Base-by-base conservation (phyloP, 306 rosid species). In the Rubus parviflorus region DNA sequence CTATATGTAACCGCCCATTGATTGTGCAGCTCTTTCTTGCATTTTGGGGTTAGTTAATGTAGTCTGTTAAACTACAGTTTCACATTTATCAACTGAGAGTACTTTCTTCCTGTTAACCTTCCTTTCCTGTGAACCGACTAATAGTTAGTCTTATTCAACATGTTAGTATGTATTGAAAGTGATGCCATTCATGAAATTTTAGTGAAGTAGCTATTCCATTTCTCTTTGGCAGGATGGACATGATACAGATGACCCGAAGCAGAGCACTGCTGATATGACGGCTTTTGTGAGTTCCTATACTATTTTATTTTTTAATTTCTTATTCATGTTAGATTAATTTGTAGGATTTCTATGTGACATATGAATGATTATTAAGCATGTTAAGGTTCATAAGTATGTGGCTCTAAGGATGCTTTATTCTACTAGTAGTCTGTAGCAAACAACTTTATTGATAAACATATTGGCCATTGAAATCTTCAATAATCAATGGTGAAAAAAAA, bases 191-290 rank as follows among this genome's bases (percentile, higher is more conserved):
- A 47, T 81, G 23, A 61, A 19, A 17, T 25, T 8, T 16, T 68
- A 15, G 17, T 56, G 46, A 37, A 73, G 57, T 40, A 37, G 76
- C 81, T 80, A 53, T 53, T 62, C 23, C 16, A 71, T 67, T 56
- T 45, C 35, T 19, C 40, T 78, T 82, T 70, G 76, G 82, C 79
- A 85, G 87, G 87, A 87, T 80, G 88, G 85, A 68, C 88, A 77
- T 38, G 89, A 85, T 56, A 2, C 72, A 2, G 89, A 85, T 37
- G 87, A 87, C 53, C 61, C 87, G 11, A 87, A 85, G 64, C 91
- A 81, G 69, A 78, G 86, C 81, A 83, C 91, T 68, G 82, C 87
- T 48, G 81, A 85, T 64, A 85, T 85, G 89, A 85, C 91, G 15
- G 79, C 77, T 49, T 87, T 87, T 85, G 86, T 87, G 77, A 85